These are phyloP conservation scores for Termitomyces sp. DNA, from an alignment of 768 basidiomycete species.

Conservation along the genomic window DNA sequence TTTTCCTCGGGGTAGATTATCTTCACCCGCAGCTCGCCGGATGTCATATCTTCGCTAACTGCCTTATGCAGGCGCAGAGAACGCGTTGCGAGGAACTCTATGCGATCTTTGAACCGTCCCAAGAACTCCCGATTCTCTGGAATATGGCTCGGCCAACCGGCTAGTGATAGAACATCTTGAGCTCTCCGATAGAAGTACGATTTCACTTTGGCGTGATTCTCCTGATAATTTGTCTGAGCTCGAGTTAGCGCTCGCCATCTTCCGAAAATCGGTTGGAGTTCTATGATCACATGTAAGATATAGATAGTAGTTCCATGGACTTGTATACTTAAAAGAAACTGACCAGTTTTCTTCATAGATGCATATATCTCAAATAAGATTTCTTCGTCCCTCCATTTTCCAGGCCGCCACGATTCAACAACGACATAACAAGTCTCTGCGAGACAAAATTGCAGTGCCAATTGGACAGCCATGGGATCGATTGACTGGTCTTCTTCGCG, in stretches of 20 bases:
- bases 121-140: not conserved
- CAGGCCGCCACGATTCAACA: slow-evolving; percentile 12
- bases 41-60: slow-evolving; percentile 9
- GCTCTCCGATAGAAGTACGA: slow-evolving; percentile 4
- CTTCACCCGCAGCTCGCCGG: slow-evolving; percentile 4
- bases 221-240: slow-evolving; percentile 7
- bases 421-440: slow-evolving; percentile 8
- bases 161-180: slow-evolving; percentile 9
- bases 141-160: slow-evolving; percentile 13
- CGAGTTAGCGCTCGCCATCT: slow-evolving; percentile 14
- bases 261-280: slow-evolving; percentile 11
- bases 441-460: slow-evolving; percentile 15
- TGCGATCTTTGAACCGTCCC: not conserved
- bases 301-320: not conserved
- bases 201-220: slow-evolving; percentile 3
- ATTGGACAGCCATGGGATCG: slow-evolving; percentile 16
- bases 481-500: not conserved
- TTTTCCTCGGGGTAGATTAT: slow-evolving; percentile 3
- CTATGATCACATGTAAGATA: slow-evolving; percentile 1
- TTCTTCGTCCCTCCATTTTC: slow-evolving; percentile 8
- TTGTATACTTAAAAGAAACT: not conserved
- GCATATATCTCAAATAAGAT: slow-evolving; percentile 9
- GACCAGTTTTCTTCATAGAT: slow-evolving; percentile 13
- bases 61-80: slow-evolving; percentile 9
- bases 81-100: slow-evolving; percentile 1